Evolutionary conservation across 768 basidiomycete species (phyloP).

Genomic region (Cubamyces sp.): DNA sequence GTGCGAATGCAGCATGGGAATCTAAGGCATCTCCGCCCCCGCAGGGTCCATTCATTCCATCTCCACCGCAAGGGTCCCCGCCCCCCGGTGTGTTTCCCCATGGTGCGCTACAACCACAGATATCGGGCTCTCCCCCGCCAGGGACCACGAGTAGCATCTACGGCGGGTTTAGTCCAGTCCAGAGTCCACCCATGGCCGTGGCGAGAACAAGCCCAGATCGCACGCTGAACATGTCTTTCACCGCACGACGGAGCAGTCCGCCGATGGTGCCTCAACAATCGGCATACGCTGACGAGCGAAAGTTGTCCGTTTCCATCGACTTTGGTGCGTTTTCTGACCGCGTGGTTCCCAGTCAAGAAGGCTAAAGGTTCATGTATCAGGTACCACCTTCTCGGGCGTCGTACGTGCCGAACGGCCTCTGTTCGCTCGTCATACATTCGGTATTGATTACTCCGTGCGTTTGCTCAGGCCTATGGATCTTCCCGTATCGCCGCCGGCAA

Average conservation of each 20-base stretch:
- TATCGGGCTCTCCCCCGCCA: slow-evolving; percentile 12
- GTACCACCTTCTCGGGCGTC: slow-evolving; percentile 87
- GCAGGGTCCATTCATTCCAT: slow-evolving; percentile 21
- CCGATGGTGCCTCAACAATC: slow-evolving; percentile 23
- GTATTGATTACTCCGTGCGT: not conserved
- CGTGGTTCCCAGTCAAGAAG: slow-evolving; percentile 3
- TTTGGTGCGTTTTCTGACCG: slow-evolving; percentile 55
- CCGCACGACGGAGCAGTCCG: slow-evolving; percentile 28
- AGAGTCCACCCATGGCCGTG: slow-evolving; percentile 29
- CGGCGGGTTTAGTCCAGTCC: slow-evolving; percentile 12
- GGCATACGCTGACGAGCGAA: slow-evolving; percentile 60
- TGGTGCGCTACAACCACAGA: slow-evolving; percentile 11
- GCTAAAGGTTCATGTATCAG: slow-evolving; percentile 40
- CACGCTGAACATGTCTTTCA: slow-evolving; percentile 27
- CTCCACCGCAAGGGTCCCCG: slow-evolving; percentile 22
- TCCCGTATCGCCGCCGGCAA: slow-evolving; percentile 79
- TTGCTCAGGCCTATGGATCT: slow-evolving; percentile 76
- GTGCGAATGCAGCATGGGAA: slow-evolving; percentile 14
- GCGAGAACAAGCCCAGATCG: slow-evolving; percentile 37
- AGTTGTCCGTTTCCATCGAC: slow-evolving; percentile 81
- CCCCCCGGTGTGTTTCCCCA: slow-evolving; percentile 19
- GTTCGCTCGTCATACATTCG: not conserved
- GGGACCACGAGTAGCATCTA: slow-evolving; percentile 12
- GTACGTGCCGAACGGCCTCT: slow-evolving; percentile 48
- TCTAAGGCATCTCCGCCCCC: slow-evolving; percentile 20